Conservation (phyloP, 495 filamentous ascomycete species). For the Apodospora peruviana region DNA sequence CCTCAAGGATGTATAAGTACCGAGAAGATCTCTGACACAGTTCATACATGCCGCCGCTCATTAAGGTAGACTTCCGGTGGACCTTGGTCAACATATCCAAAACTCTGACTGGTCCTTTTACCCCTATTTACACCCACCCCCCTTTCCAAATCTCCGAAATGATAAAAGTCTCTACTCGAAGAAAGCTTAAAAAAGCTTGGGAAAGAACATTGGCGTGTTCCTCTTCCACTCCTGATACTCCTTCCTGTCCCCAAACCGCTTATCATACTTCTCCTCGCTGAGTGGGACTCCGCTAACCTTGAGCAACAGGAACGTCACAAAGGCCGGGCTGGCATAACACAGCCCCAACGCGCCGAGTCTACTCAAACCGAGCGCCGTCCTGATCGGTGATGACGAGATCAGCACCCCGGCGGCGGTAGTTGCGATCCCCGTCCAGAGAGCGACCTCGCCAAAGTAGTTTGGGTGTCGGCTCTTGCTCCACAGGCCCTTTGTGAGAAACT, state of each 20-base stretch:
- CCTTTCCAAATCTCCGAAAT: no score
- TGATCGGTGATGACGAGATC: conserved; percentile 29
- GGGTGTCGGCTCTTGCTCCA: conserved; percentile 56
- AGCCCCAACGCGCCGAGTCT: conserved; percentile 36
- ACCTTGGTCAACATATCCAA: no score
- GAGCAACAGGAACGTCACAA: conserved; percentile 54
- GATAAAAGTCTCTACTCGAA: no score
- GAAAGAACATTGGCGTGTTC: conserved; percentile 59
- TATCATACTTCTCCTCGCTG: conserved; percentile 62
- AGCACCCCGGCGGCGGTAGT: conserved; percentile 46
- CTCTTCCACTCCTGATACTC: conserved; percentile 64
- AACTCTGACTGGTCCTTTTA: no score
- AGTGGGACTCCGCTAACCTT: conserved; percentile 57
- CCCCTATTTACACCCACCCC: no score
- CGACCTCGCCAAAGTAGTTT: conserved; percentile 64
- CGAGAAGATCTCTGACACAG: no score
- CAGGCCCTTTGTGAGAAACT: conserved; percentile 54
- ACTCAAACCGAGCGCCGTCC: conserved; percentile 46
- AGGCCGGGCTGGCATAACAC: conserved; percentile 54
- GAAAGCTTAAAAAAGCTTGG: conserved; percentile 45
- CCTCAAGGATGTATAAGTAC: no score
- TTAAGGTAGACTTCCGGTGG: no score
- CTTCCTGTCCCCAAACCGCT: conserved; percentile 53
- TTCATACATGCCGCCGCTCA: no score
- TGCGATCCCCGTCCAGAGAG: conserved; percentile 60